Evolutionary conservation across 352 stramenopile species (phyloP), one percentile per base, ranked within the genome.

Genomic region (Phytophthora pluvialis): DNA sequence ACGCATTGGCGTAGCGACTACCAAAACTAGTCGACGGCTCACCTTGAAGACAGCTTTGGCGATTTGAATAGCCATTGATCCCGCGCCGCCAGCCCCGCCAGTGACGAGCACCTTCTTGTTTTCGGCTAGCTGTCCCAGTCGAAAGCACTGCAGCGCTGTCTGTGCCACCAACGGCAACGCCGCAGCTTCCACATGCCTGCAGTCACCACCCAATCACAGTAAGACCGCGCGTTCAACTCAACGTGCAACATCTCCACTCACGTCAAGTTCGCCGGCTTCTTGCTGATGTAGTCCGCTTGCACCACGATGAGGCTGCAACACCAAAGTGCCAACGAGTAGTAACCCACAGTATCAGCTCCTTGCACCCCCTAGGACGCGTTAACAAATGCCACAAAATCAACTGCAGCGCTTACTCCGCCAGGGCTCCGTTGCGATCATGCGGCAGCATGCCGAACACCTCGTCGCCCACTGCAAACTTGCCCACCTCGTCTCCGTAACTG

Each of bases 11-110:
- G 29, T 18, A 56, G 3, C 4, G 50, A 54, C 5, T 12, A 12
- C 18, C 21, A 15, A 40, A 63, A 44, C 7, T 16, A 49, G 28
- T 43, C 29, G 8, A 40, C 12, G 10, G 16, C 25, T 45, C 46
- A 79, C 81, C 72, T 93, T 94, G 68, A 91, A 93, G 13, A 91
- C 78, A 32, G 64, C 48, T 61, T 92, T 92, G 12, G 86, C 86
- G 29, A 94, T 72, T 60, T 94, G 86, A 60, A 94, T 80, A 15
- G 83, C 86, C 3, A 91, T 74, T 0, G 83, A 83, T 1, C 86
- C 86, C 10, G 88, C 86, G 21, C 86, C 86, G 10, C 86, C 86
- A 64, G 81, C 83, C 2, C 85, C 86, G 21, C 76, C 86, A 3
- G 83, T 92, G 59, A 94, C 72, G 9, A 94, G 61, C 38, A 94